Conservation (phyloP, 306 rosid species). For the Casuarina glauca region DNA sequence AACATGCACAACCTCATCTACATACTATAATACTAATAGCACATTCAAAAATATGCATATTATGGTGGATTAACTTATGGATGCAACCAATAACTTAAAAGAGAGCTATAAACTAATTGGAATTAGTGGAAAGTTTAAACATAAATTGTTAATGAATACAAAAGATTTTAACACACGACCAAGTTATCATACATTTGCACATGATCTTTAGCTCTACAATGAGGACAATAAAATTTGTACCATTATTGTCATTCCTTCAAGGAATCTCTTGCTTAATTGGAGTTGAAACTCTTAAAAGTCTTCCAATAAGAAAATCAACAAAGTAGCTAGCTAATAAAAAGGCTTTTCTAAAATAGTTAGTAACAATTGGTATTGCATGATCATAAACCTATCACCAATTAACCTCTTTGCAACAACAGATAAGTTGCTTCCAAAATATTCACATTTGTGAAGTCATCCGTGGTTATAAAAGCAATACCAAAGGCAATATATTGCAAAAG, state of each 20-base stretch:
- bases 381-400: slow-evolving; percentile 68
- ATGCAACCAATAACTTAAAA: background rate
- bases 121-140: background rate
- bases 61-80: too few relatives aligned
- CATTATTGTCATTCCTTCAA: background rate
- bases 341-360: slow-evolving; percentile 95
- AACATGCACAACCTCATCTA: background rate
- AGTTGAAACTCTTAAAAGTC: slow-evolving; percentile 7
- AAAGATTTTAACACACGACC: slow-evolving; percentile 19
- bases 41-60: background rate
- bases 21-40: slow-evolving; percentile 12
- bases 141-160: background rate
- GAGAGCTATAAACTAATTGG: background rate
- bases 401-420: slow-evolving; percentile 89
- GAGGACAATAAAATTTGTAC: slow-evolving; percentile 11
- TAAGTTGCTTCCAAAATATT: slow-evolving; percentile 95
- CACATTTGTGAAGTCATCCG: slow-evolving; percentile 96
- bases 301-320: background rate
- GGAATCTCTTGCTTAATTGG: slow-evolving; percentile 18
- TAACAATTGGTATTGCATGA: slow-evolving; percentile 90
- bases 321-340: slow-evolving; percentile 27
- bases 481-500: slow-evolving; percentile 87
- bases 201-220: slow-evolving; percentile 79
- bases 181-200: slow-evolving; percentile 65
- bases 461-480: slow-evolving; percentile 86